Evolutionary conservation across 768 basidiomycete genomes (phyloP).

Genomic region (Postia placenta): DNA sequence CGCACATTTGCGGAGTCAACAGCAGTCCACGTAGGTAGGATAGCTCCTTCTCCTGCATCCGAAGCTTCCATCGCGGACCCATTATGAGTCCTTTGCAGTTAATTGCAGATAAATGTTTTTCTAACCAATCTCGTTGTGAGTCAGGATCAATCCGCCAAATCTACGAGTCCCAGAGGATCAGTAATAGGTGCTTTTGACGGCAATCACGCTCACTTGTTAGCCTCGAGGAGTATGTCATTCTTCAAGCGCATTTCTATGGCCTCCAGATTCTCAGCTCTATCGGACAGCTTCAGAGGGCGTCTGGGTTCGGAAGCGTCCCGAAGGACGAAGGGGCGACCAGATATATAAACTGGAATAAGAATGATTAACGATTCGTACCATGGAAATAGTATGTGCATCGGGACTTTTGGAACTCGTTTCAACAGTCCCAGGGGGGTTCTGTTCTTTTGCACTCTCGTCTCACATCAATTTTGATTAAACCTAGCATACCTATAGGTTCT

Average conservation of each 20-base stretch:
- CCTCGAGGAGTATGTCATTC: conserved; percentile 86
- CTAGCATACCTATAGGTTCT: conserved; percentile 78
- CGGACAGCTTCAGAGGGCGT: conserved; percentile 72
- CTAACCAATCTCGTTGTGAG: conserved; percentile 88
- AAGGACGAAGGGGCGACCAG: conserved; percentile 88
- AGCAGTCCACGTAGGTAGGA: conserved; percentile 90
- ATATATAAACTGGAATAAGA: conserved; percentile 76
- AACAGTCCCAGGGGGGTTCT: too few species aligned
- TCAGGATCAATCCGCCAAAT: conserved; percentile 85
- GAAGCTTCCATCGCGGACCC: conserved; percentile 33
- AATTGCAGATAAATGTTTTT: conserved; percentile 6
- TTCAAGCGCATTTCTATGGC: conserved; percentile 87
- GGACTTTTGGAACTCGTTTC: too few species aligned
- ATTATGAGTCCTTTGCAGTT: neutral
- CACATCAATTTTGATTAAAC: too few species aligned
- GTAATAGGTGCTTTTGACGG: too few species aligned
- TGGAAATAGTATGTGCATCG: too few species aligned
- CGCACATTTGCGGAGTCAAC: conserved; percentile 80
- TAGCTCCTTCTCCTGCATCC: conserved; percentile 68
- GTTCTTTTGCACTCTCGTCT: too few species aligned
- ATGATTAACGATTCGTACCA: too few species aligned
- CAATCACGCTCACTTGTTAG: conserved; percentile 44
- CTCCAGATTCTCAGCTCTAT: conserved; percentile 92
- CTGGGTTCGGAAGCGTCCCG: conserved; percentile 83
- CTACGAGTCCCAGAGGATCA: conserved; percentile 39